Conservation (phyloP, 441 rosid species). For the Adansonia rubrostipa region DNA sequence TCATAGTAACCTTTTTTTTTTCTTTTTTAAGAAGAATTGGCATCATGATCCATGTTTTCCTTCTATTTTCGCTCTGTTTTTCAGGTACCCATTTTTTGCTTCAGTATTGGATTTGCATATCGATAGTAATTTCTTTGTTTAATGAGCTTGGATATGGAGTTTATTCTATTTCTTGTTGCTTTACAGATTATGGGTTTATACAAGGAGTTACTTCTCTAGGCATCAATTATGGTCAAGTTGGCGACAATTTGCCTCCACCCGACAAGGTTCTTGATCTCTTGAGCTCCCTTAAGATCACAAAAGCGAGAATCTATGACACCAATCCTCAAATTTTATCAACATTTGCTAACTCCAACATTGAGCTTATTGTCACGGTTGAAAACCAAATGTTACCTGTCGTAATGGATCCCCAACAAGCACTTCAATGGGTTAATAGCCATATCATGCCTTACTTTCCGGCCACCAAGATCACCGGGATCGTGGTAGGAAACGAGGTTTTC, state of each 20-base stretch:
- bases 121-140: not conserved
- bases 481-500: constrained; percentile 69
- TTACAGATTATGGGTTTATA: constrained; percentile 52
- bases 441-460: constrained; percentile 66
- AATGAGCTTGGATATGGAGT: not conserved
- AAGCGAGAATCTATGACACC: constrained; percentile 74
- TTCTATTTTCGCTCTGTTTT: constrained; percentile 43
- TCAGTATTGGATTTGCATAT: not conserved
- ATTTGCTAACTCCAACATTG: constrained; percentile 59
- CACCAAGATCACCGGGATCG: constrained; percentile 63
- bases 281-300: constrained; percentile 54
- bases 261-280: constrained; percentile 58
- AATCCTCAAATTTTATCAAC: constrained; percentile 61
- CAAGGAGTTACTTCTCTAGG: constrained; percentile 53
- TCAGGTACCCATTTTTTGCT: constrained; percentile 49
- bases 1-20: constrained; percentile 43
- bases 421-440: constrained; percentile 65
- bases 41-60: constrained; percentile 40
- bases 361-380: constrained; percentile 66
- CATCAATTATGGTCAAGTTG: constrained; percentile 81
- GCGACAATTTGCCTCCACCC: constrained; percentile 61
- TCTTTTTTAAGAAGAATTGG: constrained; percentile 27
- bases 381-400: constrained; percentile 54
- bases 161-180: not conserved
- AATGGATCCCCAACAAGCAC: constrained; percentile 63